These are phyloP conservation scores for Hamamelis virginiana DNA, from an alignment of 164 flowering plant species.

Conservation along the genomic window DNA sequence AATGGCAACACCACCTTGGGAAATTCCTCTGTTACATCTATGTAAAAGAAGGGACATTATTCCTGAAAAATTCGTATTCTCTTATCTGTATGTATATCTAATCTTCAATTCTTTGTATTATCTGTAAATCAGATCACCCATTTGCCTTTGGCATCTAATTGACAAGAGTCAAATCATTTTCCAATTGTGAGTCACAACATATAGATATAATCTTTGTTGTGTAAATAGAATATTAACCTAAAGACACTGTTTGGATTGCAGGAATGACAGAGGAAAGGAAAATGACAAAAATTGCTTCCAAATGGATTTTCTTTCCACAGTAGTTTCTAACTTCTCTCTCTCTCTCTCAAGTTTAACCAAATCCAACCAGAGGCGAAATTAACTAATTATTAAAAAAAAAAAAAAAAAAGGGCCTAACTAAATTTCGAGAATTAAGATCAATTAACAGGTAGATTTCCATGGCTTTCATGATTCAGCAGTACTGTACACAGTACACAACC, in stretches of 20 bases:
- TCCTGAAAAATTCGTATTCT: too few relatives aligned
- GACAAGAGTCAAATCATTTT: neutral
- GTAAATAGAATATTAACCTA: neutral
- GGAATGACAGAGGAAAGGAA: neutral
- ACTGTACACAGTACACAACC: neutral
- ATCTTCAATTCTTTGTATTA: too few relatives aligned
- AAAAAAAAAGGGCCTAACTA: neutral
- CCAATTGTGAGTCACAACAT: neutral
- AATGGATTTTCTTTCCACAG: neutral
- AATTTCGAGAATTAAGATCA: neutral
- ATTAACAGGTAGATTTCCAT: neutral
- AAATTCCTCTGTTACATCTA: neutral
- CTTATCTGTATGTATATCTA: too few relatives aligned
- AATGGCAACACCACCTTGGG: neutral
- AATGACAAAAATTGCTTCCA: neutral
- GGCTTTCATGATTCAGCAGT: neutral
- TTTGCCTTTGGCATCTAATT: neutral
- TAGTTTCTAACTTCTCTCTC: too few relatives aligned
- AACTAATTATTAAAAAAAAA: too few relatives aligned
- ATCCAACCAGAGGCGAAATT: too few relatives aligned
- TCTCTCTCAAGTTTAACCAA: too few relatives aligned
- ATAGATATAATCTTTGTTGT: neutral
- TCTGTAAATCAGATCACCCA: neutral
- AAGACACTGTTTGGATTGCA: too few relatives aligned
- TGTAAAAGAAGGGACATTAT: neutral